phyloP scores from a whole-genome alignment of 345 rosid genomes.

The Chamaenerion angustifolium region DNA sequence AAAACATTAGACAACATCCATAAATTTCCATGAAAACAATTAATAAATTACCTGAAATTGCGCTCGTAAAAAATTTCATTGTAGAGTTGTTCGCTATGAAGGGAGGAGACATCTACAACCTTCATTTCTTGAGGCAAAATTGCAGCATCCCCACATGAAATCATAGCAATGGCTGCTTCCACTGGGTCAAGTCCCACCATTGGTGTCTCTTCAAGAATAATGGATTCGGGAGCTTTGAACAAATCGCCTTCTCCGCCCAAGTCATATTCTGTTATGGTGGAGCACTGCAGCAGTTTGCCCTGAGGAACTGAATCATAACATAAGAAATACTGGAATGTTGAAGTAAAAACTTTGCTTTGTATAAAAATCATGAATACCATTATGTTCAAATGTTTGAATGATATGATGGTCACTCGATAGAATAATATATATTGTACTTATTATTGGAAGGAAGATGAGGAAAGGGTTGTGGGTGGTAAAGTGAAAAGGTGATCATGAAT shows the following conservation, averaged over 20 bases:
- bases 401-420: no score
- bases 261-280: constrained; percentile 59
- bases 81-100: no score
- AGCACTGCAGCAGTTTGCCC: constrained; percentile 28
- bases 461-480: background rate
- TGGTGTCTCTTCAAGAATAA: constrained; percentile 55
- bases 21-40: no score
- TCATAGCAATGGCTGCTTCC: constrained; percentile 63
- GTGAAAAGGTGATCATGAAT: no score
- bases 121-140: no score
- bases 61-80: no score
- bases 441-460: background rate
- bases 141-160: constrained; percentile 65
- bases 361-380: no score
- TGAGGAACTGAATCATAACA: constrained; percentile 4
- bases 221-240: constrained; percentile 78
- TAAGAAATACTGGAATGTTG: background rate
- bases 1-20: no score
- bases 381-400: no score
- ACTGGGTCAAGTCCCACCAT: constrained; percentile 46
- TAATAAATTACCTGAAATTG: no score
- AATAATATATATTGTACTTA: background rate
- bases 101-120: no score
- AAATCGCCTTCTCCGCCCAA: no score
- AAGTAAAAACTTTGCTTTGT: background rate